phyloP scores from a whole-genome alignment of 2,329 filamentous ascomycete genomes.

The Fusarium sp. region DNA sequence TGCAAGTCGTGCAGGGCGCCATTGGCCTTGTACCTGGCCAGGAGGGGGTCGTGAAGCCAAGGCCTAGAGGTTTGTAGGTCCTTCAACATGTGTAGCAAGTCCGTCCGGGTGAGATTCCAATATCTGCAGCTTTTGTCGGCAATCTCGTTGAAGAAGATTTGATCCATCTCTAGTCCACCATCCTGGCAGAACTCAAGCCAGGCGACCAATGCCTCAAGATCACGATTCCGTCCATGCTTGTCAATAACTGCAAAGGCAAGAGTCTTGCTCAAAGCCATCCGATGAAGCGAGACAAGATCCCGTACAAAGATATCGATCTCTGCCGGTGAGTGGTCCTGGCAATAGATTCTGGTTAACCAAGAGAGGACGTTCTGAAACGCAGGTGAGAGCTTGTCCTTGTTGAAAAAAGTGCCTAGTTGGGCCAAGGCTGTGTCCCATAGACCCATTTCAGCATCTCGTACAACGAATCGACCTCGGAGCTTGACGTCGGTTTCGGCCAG shows the following conservation, averaged over 20 bases:
- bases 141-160: constrained; percentile 47
- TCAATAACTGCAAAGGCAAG: constrained; percentile 50
- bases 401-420: constrained; percentile 39
- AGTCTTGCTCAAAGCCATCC: constrained; percentile 44
- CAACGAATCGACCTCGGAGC: constrained; percentile 45
- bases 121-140: constrained; percentile 48
- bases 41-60: constrained; percentile 37
- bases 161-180: constrained; percentile 45
- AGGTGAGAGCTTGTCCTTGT: constrained; percentile 25
- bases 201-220: constrained; percentile 43
- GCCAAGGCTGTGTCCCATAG: constrained; percentile 44
- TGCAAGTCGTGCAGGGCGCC: constrained; percentile 39
- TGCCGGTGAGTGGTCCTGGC: constrained; percentile 38
- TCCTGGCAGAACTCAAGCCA: constrained; percentile 52
- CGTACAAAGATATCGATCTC: constrained; percentile 49
- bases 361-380: constrained; percentile 46
- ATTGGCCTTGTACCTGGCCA: constrained; percentile 34
- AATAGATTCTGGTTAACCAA: constrained; percentile 52
- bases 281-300: constrained; percentile 41
- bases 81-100: constrained; percentile 43
- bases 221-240: constrained; percentile 45
- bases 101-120: constrained; percentile 47
- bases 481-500: constrained; percentile 40
- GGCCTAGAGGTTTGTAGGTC: constrained; percentile 44
- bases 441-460: constrained; percentile 45